Base-by-base conservation (phyloP, 1,284 basidiomycete species). In the Naganishia sp. region DNA sequence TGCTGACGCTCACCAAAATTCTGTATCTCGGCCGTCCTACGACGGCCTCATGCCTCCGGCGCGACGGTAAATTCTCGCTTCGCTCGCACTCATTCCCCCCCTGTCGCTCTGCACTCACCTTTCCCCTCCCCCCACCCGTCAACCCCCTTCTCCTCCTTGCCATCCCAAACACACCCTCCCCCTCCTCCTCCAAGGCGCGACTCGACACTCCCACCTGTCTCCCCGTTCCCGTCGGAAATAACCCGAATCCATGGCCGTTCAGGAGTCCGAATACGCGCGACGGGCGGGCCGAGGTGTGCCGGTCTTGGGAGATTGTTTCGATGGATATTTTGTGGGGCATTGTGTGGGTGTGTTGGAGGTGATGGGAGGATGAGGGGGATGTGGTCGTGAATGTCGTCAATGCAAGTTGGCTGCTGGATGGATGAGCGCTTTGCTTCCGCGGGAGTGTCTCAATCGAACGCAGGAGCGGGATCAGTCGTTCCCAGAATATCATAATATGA, bases 251-350 rank as follows among this genome's bases (percentile, higher is more conserved):
- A 25, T 61, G 58, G 18, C 58, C 58, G 58, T 61, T 61, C 6
- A 61, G n/a, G 21, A 61, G 58, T 5, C 58, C 58, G 58, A 61
- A 61, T 42, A 61, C 58, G 32, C 50, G 50, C 21, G 47, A 51
- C 9, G 58, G 42, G 23, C 25, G n/a, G 18, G 57, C 47, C 11
- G 45, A 25, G 11, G 57, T 46, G 35, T 61, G 47, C 5, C 58
- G 58, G 18, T 61, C 58, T 25, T 61, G 58, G 11, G 58, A 61
- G 47, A 51, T 61, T 18, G 35, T 51, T 13, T 61, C 58, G 32
- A 61, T 61, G 35, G 58, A 61, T 39, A 61, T 61, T 42, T 61
- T 61, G 58, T 61, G 58, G 15, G 50, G 47, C 58, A 61, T 61
- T 32, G 35, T 18, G 56, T 25, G 13, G 11, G 35, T 39, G 10